Base-by-base conservation (phyloP, 441 rosid genomes). In the Lepidium campestre region DNA sequence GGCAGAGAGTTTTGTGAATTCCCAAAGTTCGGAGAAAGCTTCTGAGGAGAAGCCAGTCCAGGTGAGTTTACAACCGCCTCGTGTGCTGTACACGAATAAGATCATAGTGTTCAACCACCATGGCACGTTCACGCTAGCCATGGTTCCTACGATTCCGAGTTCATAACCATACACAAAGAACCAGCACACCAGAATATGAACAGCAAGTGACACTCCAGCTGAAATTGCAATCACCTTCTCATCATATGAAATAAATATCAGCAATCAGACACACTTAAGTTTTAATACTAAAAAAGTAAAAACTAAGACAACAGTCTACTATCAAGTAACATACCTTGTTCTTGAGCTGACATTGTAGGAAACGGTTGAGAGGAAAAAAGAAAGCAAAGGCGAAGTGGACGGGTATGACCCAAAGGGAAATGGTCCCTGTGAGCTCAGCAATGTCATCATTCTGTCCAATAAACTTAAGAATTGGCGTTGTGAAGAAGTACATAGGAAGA, bases 381-480 rank as follows among this genome's bases (percentile, higher is more conserved):
- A 90, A 88, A 9, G 89, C 92, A 55, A 83, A 83, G 68, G 88
- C 82, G 45, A 90, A 90, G 47, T 90, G 97, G 37, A 7, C 45
- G 18, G 95, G 95, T 20, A 86, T 81, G 70, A 83, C 44, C 85
- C 93, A 88, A 46, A 71, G 5, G 2, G 93, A 86, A 4, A 75
- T 80, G 35, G 76, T 41, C 9, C 88, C 89, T 0, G 91, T 64
- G 65, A 78, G 57, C 77, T 86, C 93, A 1, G 93, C 95, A 29
- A 88, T 88, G 7, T 83, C 89, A 1, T 86, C 87, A 0, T 89
- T 87, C 77, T 88, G 95, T 2, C 93, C 95, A 0, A 88, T 14
- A 17, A 72, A 65, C 75, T 82, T 86, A 35, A 88, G 61, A 31
- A 85, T 45, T 7, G 93, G 97, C 3, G 86, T 37, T 0, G 97